Base-by-base conservation (phyloP, 495 filamentous ascomycete species). In the Penicillium desertorum region DNA sequence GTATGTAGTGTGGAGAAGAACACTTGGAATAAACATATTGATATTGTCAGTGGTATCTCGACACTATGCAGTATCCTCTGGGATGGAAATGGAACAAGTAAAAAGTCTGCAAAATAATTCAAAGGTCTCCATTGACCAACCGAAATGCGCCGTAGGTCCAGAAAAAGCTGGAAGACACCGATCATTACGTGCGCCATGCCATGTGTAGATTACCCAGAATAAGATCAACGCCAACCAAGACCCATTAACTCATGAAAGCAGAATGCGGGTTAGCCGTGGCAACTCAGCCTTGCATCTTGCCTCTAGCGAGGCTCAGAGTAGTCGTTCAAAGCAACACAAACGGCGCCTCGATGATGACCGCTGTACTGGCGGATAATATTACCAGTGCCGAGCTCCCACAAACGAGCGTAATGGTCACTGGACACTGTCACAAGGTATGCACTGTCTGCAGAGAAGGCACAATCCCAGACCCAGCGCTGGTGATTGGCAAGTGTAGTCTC, bases 401-500 rank as follows among this genome's bases (percentile, higher is more conserved):
- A 73, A n/a, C 94, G 81, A 1, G 94, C 94, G 71, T 96, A 98
- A 71, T 98, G 94, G 71, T 98, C 94, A 48, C 87, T 92, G 67
- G 94, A 98, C 10, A 95, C 95, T 3, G 95, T 98, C n/a, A 98
- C 94, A 3, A 98, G 77, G 68, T 98, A 98, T 0, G 94, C 94
- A 34, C 88, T 92, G 68, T 98, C 94, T 10, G 95, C 94, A 57
- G 89, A 94, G 76, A 98, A 98, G 3, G 94, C 94, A 69, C 94
- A 98, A 72, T 98, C 94, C 94, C 94, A 98, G 0, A 98, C 94
- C 94, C 94, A 98, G 34, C 94, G 87, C 72, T 98, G 94, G 70
- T 98, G 94, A 54, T 88, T 88, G n/a, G 88, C 86, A 2, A 98
- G 82, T 3, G 91, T 96, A 5, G 90, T 92, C 70, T 98, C 91